phyloP scores from a whole-genome alignment of 2,329 filamentous ascomycete species.

The Trichophyton schoenleinii region DNA sequence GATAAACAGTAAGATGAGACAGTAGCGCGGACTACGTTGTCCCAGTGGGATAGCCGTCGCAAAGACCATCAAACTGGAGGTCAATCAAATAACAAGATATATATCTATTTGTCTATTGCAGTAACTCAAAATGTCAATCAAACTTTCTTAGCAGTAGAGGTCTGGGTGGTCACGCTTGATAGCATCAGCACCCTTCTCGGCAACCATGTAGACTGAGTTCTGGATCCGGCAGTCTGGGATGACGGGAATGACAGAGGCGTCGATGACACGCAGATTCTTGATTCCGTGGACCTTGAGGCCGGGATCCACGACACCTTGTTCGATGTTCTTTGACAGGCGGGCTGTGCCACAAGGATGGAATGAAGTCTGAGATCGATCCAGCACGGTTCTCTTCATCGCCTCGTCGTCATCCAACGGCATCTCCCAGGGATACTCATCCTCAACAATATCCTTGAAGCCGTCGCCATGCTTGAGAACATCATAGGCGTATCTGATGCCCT shows the following conservation, averaged over 20 bases:
- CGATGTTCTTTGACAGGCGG: conserved; percentile 40
- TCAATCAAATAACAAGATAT: too few relatives aligned
- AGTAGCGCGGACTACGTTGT: too few relatives aligned
- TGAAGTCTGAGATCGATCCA: conserved; percentile 48
- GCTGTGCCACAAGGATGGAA: conserved; percentile 48
- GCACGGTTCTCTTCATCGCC: conserved; percentile 43
- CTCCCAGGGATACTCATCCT: conserved; percentile 44
- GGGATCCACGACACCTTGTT: conserved; percentile 42
- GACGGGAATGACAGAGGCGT: conserved; percentile 45
- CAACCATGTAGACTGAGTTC: conserved; percentile 49
- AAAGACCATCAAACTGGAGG: too few relatives aligned
- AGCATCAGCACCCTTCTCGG: conserved; percentile 42
- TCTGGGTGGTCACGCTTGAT: conserved; percentile 32
- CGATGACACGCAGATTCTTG: conserved; percentile 42
- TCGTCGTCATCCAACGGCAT: conserved; percentile 46
- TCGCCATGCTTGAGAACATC: conserved; percentile 47
- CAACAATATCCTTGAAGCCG: conserved; percentile 37
- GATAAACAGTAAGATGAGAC: too few relatives aligned
- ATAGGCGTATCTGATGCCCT: conserved; percentile 42
- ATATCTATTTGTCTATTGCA: too few relatives aligned
- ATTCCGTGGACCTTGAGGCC: conserved; percentile 43
- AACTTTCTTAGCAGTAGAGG: neutral
- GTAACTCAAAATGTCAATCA: too few relatives aligned
- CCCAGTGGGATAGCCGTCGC: too few relatives aligned
- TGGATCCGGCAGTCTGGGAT: conserved; percentile 47